These are phyloP conservation scores for Parmelia sp. DNA, from an alignment of 495 filamentous ascomycete species.

Conservation along the genomic window DNA sequence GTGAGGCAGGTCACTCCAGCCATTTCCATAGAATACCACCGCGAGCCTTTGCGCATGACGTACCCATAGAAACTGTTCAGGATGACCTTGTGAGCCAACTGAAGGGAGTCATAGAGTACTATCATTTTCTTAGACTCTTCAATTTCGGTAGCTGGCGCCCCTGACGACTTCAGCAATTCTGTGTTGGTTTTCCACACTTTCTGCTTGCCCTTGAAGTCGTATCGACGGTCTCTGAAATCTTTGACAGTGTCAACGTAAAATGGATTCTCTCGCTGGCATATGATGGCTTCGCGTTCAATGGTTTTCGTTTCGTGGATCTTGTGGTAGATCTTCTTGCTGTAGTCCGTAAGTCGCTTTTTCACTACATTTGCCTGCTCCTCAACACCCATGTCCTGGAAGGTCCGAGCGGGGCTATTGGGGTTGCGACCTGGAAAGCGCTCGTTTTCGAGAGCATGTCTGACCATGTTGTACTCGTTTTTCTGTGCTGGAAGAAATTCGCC, in stretches of 20 bases:
- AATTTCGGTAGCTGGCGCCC: constrained; percentile 68
- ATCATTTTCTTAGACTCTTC: constrained; percentile 99
- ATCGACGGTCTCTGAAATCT: constrained; percentile 89
- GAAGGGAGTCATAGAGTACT: constrained; percentile 88
- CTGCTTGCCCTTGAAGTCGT: constrained; percentile 96
- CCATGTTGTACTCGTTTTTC: constrained; percentile 98
- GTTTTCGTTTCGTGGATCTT: constrained; percentile 96
- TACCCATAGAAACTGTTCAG: constrained; percentile 99
- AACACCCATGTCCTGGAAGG: constrained; percentile 70
- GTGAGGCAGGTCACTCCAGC: constrained; percentile 97
- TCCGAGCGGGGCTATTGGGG: constrained; percentile 60
- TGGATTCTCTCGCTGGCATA: constrained; percentile 96
- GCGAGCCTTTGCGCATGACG: constrained; percentile 96
- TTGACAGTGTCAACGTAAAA: constrained; percentile 98
- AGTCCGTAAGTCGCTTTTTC: constrained; percentile 84
- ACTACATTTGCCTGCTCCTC: constrained; percentile 80
- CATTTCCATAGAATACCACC: constrained; percentile 99
- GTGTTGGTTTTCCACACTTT: constrained; percentile 98
- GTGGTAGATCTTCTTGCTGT: constrained; percentile 98
- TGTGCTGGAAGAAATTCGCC: constrained; percentile 96
- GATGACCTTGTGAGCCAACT: constrained; percentile 98
- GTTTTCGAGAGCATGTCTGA: constrained; percentile 84
- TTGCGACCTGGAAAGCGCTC: constrained; percentile 77
- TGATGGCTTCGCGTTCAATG: constrained; percentile 91
- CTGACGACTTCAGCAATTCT: constrained; percentile 72